Conservation (phyloP, 192 early-diverging fungal genomes). For the Linnemannia hyalina region DNA sequence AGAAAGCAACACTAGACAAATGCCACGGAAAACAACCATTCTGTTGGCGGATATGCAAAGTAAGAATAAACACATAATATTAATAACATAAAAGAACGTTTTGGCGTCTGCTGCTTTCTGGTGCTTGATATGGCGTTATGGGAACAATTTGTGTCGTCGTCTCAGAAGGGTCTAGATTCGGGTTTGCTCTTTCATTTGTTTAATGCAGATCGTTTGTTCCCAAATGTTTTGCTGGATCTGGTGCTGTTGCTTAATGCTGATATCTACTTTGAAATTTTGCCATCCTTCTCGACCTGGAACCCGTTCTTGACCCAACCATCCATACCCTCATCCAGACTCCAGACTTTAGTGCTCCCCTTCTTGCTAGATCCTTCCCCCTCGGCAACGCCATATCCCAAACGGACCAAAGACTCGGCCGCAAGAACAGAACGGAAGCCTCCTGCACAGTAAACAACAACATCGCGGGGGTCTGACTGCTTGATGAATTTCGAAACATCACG, state of each 20-base stretch:
- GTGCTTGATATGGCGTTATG: background rate
- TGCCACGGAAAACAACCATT: slow-evolving; percentile 4
- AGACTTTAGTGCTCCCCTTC: slow-evolving; percentile 36
- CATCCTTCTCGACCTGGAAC: slow-evolving; percentile 54
- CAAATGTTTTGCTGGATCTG: background rate
- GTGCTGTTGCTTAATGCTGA: background rate
- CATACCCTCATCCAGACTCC: slow-evolving; percentile 64
- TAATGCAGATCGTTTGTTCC: background rate
- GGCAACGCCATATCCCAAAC: slow-evolving; percentile 58
- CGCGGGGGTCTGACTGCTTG: slow-evolving; percentile 51
- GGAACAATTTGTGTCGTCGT: background rate
- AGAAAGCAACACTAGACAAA: slow-evolving; percentile 1
- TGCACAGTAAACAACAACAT: slow-evolving; percentile 67
- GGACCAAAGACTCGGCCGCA: slow-evolving; percentile 63
- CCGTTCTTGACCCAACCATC: slow-evolving; percentile 65
- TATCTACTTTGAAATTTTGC: background rate
- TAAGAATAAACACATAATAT: background rate
- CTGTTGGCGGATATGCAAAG: background rate
- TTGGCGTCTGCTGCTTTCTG: background rate
- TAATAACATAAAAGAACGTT: background rate
- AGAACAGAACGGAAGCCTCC: slow-evolving; percentile 65
- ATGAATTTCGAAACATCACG: slow-evolving; percentile 61
- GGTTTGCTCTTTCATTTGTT: background rate
- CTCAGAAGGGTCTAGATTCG: background rate
- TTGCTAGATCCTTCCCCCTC: slow-evolving; percentile 20